Conservation (phyloP, 139 green algal species). For the Monoraphidium neglectum region DNA sequence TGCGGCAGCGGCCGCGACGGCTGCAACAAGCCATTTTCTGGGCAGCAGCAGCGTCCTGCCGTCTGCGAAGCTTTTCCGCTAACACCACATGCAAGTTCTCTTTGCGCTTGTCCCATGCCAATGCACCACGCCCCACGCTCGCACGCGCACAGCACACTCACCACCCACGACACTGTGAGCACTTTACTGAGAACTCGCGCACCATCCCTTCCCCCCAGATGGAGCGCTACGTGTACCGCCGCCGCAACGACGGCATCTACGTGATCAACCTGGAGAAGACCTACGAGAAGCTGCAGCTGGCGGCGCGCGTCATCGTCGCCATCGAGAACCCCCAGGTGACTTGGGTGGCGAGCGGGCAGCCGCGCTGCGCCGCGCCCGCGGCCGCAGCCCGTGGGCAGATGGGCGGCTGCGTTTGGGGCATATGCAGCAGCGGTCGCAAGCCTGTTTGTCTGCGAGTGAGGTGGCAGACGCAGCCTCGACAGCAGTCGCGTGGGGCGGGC, state of each 20-base stretch:
- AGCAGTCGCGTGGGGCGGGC: too few relatives aligned
- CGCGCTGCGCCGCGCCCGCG: neutral
- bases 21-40: too few relatives aligned
- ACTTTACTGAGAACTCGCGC: neutral
- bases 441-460: too few relatives aligned
- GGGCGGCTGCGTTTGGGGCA: neutral
- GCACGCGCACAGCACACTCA: too few relatives aligned
- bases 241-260: conserved; percentile 90
- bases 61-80: too few relatives aligned
- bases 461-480: too few relatives aligned
- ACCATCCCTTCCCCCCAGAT: conserved; percentile 83
- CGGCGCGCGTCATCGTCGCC: conserved; percentile 96
- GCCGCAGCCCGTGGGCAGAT: neutral
- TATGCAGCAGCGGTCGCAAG: conserved; percentile 30
- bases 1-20: too few relatives aligned
- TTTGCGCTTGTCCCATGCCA: too few relatives aligned
- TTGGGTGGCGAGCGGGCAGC: neutral
- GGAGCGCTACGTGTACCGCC: conserved; percentile 95
- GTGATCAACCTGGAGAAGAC: conserved; percentile 99
- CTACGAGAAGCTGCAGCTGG: conserved; percentile 99
- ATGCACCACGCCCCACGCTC: too few relatives aligned
- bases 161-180: neutral
- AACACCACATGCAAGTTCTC: too few relatives aligned
- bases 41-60: too few relatives aligned
- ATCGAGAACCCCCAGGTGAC: conserved; percentile 99